These are phyloP conservation scores for Neohortaea acidophila DNA, from an alignment of 495 filamentous ascomycete species.

Conservation along the genomic window DNA sequence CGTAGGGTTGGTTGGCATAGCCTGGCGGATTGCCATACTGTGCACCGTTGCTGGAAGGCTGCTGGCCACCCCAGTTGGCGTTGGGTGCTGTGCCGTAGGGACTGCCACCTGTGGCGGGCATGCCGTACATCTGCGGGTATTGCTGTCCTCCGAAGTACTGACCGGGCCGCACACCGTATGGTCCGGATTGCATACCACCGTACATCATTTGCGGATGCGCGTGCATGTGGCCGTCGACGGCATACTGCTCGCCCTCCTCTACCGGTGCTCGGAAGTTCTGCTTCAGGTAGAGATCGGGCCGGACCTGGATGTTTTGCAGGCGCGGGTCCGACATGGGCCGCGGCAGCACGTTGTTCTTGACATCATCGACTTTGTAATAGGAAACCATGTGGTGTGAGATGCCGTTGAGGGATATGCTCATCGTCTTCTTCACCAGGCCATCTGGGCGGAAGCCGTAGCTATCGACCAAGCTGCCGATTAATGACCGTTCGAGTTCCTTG, in stretches of 20 bases:
- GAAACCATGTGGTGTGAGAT: constrained; percentile 71
- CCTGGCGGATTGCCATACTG: constrained; percentile 6
- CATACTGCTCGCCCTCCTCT: constrained; percentile 22
- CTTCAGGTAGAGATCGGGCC: constrained; percentile 42
- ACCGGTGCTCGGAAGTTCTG: constrained; percentile 58
- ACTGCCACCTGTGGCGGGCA: constrained; percentile 1
- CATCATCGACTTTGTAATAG: constrained; percentile 71
- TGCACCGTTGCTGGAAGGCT: background rate
- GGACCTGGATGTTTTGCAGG: constrained; percentile 41
- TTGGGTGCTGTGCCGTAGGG: constrained; percentile 6
- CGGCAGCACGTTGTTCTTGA: constrained; percentile 43
- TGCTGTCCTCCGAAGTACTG: constrained; percentile 11
- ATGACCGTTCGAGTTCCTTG: constrained; percentile 45
- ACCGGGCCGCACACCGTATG: constrained; percentile 11
- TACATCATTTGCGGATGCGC: constrained; percentile 16
- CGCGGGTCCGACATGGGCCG: constrained; percentile 44
- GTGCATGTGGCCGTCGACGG: constrained; percentile 11
- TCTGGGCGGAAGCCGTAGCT: constrained; percentile 75
- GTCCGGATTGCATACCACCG: constrained; percentile 3
- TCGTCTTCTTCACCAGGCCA: constrained; percentile 83
- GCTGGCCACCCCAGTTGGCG: constrained; percentile 11
- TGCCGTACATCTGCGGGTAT: constrained; percentile 3
- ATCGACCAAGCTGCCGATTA: constrained; percentile 71
- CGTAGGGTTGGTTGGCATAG: constrained; percentile 4
- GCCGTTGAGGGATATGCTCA: constrained; percentile 55